Percentiles rank a stretch among this genome's conserved stretches.
Conservation (phyloP, 2,329 filamentous ascomycete genomes). For the Furcasterigmium sp. region DNA sequence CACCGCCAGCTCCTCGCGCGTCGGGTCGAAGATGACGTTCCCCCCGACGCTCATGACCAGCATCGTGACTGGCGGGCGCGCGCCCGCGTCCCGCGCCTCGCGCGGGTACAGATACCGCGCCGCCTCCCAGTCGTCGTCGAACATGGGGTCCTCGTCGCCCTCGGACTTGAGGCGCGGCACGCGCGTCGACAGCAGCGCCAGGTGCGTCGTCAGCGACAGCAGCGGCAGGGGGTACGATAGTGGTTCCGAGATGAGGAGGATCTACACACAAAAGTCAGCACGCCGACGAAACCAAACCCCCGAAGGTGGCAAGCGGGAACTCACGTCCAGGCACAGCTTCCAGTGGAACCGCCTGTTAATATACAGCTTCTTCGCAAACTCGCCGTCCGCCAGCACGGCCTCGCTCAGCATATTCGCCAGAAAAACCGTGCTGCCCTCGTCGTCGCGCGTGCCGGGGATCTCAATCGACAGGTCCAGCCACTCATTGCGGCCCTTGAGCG, state of each 20-base stretch:
- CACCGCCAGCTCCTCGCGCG: slow-evolving; percentile 85
- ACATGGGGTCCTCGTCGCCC: slow-evolving; percentile 91
- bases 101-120: slow-evolving; percentile 71
- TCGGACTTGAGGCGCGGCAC: slow-evolving; percentile 83
- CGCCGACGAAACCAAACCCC: not conserved
- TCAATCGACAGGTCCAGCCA: slow-evolving; percentile 93
- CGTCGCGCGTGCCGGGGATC: slow-evolving; percentile 84
- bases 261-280: slow-evolving; percentile 41
- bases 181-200: slow-evolving; percentile 83
- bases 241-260: slow-evolving; percentile 87
- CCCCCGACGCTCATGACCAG: slow-evolving; percentile 81
- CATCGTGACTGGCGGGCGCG: slow-evolving; percentile 78
- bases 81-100: slow-evolving; percentile 20
- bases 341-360: slow-evolving; percentile 94
- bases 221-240: slow-evolving; percentile 90
- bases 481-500: slow-evolving; percentile 44
- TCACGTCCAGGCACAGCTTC: slow-evolving; percentile 90
- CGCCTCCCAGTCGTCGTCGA: slow-evolving; percentile 95
- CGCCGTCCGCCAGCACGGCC: slow-evolving; percentile 70
- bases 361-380: slow-evolving; percentile 65
- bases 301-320: too few relatives aligned
- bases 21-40: slow-evolving; percentile 92
- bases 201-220: slow-evolving; percentile 86
- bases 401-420: slow-evolving; percentile 84
- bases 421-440: slow-evolving; percentile 85